Evolutionary conservation across 192 early-diverging fungal genomes (phyloP).

Genomic region (Geranomyces michiganensis): DNA sequence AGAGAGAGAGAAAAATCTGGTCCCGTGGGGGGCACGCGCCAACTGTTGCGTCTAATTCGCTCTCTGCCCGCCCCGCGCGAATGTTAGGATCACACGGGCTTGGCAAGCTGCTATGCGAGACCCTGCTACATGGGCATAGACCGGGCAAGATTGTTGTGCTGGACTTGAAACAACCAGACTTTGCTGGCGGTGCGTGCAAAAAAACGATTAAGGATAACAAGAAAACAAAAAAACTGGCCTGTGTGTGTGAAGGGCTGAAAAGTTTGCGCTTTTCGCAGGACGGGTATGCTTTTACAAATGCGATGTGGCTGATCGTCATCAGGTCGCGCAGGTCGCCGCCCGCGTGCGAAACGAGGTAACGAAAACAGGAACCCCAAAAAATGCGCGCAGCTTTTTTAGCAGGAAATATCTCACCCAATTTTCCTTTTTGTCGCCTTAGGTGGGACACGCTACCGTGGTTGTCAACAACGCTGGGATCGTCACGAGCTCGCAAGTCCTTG

Average conservation of each 20-base stretch:
- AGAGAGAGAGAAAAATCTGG: too few relatives aligned
- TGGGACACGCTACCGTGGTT: conserved; percentile 76
- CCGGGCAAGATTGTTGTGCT: conserved; percentile 58
- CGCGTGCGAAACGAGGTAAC: conserved; percentile 48
- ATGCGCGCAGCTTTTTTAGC: too few relatives aligned
- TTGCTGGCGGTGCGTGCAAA: conserved; percentile 41
- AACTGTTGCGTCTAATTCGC: too few relatives aligned
- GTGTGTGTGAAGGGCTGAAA: too few relatives aligned
- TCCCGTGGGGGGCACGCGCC: too few relatives aligned
- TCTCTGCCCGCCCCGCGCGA: too few relatives aligned
- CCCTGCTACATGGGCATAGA: conserved; percentile 37
- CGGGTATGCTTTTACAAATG: conserved; percentile 53
- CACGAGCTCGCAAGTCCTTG: conserved; percentile 61
- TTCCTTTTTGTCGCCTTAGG: conserved; percentile 43
- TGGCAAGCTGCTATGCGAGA: conserved; percentile 53
- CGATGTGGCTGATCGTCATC: conserved; percentile 57
- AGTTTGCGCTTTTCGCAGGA: too few relatives aligned
- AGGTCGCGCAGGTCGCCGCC: conserved; percentile 52
- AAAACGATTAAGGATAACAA: too few relatives aligned
- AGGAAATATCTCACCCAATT: too few relatives aligned
- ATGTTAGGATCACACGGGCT: conserved; percentile 62
- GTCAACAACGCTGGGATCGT: conserved; percentile 85
- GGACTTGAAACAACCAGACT: conserved; percentile 39
- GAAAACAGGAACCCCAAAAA: too few relatives aligned
- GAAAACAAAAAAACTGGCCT: too few relatives aligned